Conservation (phyloP, 2,329 filamentous ascomycete genomes). For the Gnomoniopsis sp. region DNA sequence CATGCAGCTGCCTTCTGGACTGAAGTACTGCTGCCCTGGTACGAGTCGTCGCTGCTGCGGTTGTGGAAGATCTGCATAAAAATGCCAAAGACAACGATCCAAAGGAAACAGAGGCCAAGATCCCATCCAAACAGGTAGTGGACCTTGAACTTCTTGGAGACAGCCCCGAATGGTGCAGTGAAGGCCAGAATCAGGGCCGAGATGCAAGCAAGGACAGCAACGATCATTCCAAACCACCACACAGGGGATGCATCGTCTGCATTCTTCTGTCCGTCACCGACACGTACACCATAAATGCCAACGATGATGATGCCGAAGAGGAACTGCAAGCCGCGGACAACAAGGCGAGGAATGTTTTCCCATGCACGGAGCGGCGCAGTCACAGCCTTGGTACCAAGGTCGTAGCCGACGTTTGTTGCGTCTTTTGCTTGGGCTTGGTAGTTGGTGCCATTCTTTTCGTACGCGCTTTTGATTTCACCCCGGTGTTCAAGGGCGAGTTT, state of each 20-base stretch:
- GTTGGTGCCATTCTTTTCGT: slow-evolving; percentile 16
- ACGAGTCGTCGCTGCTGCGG: slow-evolving; percentile 49
- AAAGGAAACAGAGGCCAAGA: slow-evolving; percentile 42
- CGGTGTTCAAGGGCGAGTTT: slow-evolving; percentile 12
- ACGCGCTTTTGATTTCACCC: slow-evolving; percentile 4
- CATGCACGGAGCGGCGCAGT: slow-evolving; percentile 44
- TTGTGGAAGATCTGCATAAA: slow-evolving; percentile 70
- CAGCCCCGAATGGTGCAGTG: slow-evolving; percentile 32
- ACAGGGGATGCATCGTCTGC: slow-evolving; percentile 33
- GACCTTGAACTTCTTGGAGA: slow-evolving; percentile 34
- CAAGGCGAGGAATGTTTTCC: slow-evolving; percentile 44
- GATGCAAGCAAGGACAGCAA: slow-evolving; percentile 51
- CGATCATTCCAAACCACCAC: slow-evolving; percentile 63
- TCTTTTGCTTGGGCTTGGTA: slow-evolving; percentile 13
- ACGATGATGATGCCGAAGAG: slow-evolving; percentile 65
- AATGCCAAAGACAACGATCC: slow-evolving; percentile 67
- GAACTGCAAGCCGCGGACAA: slow-evolving; percentile 65
- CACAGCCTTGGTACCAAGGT: slow-evolving; percentile 36
- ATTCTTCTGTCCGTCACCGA: slow-evolving; percentile 39
- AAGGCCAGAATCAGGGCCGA: slow-evolving; percentile 44
- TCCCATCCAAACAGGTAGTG: slow-evolving; percentile 45
- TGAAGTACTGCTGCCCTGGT: slow-evolving; percentile 39
- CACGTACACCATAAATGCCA: slow-evolving; percentile 64
- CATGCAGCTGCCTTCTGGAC: slow-evolving; percentile 70
- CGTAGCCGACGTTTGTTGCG: slow-evolving; percentile 10